Evolutionary conservation across 1,284 basidiomycete species (phyloP), one percentile per base, ranked within the genome.

Genomic region (Ganoderma boninense): DNA sequence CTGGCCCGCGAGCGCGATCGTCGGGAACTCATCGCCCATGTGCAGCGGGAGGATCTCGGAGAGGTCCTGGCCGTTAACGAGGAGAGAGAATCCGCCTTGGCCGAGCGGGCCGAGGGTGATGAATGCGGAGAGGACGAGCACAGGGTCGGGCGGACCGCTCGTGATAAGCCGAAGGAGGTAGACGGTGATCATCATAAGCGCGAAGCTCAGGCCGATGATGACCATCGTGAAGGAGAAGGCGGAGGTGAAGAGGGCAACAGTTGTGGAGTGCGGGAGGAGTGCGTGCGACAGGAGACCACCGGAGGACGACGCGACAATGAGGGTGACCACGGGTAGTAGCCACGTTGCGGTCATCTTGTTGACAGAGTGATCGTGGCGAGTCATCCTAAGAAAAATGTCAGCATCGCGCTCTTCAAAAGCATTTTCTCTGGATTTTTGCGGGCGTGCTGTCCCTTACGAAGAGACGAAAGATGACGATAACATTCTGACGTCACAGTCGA

Each of bases 311-410:
- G 86, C 85, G 78, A 92, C 91, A 68, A 92, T 83, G 38, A 88
- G 85, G 1, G 89, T 82, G 7, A 92, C 88, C 59, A 91, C 84
- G 6, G 91, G 91, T 14, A 92, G 83, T 10, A 92, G 83, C 87
- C 88, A 89, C 0, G 85, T 81, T 1, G 86, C 82, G 0, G 87
- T 84, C 78, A 90, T 83, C 6, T 80, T 79, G 18, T 83, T 77
- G 43, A 87, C 69, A 0, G 82, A 79, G 63, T 92, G 89, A 0
- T 80, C 77, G 64, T 92, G 91, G 2, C 83, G 76, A 2, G 83
- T 86, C 69, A 89, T 87, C 85, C 88, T 89, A 59, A 32, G 43
- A 1, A 18, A 18, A 5, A 26, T 4, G 49, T 70, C 18, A 68
- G 56, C 32, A 49, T 62, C 5, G 18, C 54, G 5, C 18, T 29